Evolutionary conservation across 2,329 filamentous ascomycete genomes (phyloP).

Genomic region (Magnaporthales sp.): DNA sequence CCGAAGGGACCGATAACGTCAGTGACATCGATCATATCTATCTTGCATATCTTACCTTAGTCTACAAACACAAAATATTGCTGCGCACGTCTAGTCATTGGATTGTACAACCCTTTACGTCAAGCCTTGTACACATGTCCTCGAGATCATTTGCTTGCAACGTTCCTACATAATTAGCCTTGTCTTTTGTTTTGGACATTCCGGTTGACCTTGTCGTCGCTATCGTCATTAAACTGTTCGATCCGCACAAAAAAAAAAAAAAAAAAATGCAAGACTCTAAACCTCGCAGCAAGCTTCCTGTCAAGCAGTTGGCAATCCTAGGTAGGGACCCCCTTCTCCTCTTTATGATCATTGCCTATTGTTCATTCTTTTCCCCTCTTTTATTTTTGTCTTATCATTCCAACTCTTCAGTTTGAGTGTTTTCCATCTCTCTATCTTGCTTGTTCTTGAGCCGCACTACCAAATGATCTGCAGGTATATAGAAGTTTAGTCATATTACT

Average conservation of each 20-base stretch:
- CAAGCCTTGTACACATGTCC: background rate
- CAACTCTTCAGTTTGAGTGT: too few relatives aligned
- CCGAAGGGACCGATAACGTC: background rate
- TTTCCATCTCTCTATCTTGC: background rate
- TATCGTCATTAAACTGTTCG: background rate
- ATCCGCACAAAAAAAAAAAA: too few relatives aligned
- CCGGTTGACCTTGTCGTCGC: background rate
- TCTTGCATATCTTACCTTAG: background rate
- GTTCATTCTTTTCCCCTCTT: conserved; percentile 9
- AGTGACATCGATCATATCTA: background rate
- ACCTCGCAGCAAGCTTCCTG: conserved; percentile 55
- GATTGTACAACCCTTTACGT: background rate
- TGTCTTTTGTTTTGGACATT: background rate
- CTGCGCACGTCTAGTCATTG: background rate
- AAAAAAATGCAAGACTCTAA: conserved; percentile 11
- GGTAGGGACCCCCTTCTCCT: conserved; percentile 41
- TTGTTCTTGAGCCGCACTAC: background rate
- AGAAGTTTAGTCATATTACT: too few relatives aligned
- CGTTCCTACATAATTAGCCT: background rate
- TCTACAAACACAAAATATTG: background rate
- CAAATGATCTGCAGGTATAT: background rate
- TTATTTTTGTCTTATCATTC: too few relatives aligned
- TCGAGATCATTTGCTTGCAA: background rate
- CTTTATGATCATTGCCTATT: conserved; percentile 2
- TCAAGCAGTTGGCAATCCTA: conserved; percentile 69